Percentiles rank a stretch among this genome's conserved stretches.
Evolutionary conservation across 805 yeast genomes (phyloP).

Genomic region (Ogataea neopini): DNA sequence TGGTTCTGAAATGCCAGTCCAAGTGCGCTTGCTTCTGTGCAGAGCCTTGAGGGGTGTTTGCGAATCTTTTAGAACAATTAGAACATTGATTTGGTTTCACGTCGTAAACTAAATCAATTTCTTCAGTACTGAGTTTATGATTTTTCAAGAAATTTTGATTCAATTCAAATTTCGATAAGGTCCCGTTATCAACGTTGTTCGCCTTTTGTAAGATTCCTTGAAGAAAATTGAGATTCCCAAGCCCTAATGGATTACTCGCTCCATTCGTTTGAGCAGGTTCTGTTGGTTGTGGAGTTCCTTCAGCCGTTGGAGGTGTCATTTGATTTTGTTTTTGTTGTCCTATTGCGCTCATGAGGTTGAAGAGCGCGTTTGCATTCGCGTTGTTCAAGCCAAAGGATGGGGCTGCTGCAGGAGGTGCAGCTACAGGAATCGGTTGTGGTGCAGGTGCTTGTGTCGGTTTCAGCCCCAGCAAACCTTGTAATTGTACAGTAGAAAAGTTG

Average conservation of each 20-base stretch:
- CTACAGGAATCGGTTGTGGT: not conserved
- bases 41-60: slow-evolving; percentile 56
- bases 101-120: slow-evolving; percentile 49
- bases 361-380: slow-evolving; percentile 26
- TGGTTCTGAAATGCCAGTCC: slow-evolving; percentile 96
- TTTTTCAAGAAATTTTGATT: slow-evolving; percentile 39
- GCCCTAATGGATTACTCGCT: slow-evolving; percentile 11
- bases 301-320: slow-evolving; percentile 1
- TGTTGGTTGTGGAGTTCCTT: not conserved
- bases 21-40: slow-evolving; percentile 63
- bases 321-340: slow-evolving; percentile 17
- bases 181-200: slow-evolving; percentile 6
- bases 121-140: slow-evolving; percentile 37
- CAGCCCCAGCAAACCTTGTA: slow-evolving; percentile 24
- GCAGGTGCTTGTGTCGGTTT: not conserved
- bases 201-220: slow-evolving; percentile 20
- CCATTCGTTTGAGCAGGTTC: too few species aligned
- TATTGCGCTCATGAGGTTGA: slow-evolving; percentile 27
- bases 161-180: slow-evolving; percentile 28
- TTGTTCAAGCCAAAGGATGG: slow-evolving; percentile 14
- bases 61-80: slow-evolving; percentile 86
- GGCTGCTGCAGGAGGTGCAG: slow-evolving; percentile 2
- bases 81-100: slow-evolving; percentile 78
- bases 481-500: slow-evolving; percentile 39
- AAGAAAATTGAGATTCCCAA: slow-evolving; percentile 17